Evolutionary conservation across 106 monocot genomes (phyloP), one percentile per base, ranked within the genome.

Genomic region (Posidonia australis): DNA sequence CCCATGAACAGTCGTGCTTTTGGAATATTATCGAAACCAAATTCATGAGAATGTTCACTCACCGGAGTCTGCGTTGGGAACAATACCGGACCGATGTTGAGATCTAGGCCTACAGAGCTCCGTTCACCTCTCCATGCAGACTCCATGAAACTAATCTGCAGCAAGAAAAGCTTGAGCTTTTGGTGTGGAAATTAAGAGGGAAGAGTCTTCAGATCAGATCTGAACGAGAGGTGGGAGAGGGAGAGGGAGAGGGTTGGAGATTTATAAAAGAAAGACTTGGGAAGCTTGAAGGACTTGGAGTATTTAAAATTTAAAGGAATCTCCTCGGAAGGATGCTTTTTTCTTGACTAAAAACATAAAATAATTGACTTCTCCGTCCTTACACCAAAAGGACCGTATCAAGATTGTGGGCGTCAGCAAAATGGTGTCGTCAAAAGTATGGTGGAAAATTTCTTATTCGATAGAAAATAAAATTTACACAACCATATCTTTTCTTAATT

Each of bases 81-180:
- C 9, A 5, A 31, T 10, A 17, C 22, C 5, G 52, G 74, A 13
- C 70, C 52, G 24, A 78, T 42, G 28, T 21, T 51, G 59, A 75
- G 75, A 49, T 42, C 66, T 13, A 79, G 75, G 19, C 75, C 67
- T 5, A 71, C 51, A 5, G 70, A 51, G 18, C 19, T 10, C 10
- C 28, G 27, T 16, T 66, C 52, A 11, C 20, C 64, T 46, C 13
- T 51, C 17, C 43, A 24, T 9, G n/a, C 17, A 10, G 68, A 28
- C 57, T 26, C 56, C 68, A 46, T 48, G 2, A 14, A 46, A 16
- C 0, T 16, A 17, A 17, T 36, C 36, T 36, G 36, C 2, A 65
- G 25, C 16, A 49, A n/a, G 23, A 64, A 64, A 48, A 21, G 24
- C 56, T 56, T 56, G 56, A 24, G 23, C 26, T 11, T 26, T 58